Evolutionary conservation across 139 green algal genomes (phyloP).

Genomic region (Eudorina sp.): DNA sequence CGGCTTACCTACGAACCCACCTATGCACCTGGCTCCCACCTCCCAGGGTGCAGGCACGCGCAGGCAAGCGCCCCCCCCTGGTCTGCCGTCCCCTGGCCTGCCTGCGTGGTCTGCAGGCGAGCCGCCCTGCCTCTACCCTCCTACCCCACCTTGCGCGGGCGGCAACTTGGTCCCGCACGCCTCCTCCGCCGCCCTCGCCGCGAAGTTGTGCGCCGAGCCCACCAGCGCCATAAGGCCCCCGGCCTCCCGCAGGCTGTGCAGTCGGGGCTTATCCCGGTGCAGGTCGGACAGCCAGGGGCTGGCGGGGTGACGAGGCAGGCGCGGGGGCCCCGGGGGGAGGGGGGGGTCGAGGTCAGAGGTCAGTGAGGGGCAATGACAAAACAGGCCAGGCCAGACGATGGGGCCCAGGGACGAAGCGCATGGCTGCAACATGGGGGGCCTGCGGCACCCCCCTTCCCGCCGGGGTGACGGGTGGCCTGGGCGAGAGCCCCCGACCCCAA

Average conservation of each 20-base stretch:
- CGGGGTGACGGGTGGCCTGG: background rate
- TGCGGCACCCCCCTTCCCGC: background rate
- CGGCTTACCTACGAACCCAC: too few species aligned
- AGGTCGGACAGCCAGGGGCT: background rate
- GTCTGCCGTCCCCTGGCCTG: background rate
- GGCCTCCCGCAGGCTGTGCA: background rate
- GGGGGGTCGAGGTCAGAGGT: background rate
- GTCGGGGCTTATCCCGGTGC: background rate
- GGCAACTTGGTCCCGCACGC: background rate
- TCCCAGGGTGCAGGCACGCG: too few species aligned
- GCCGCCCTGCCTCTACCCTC: background rate
- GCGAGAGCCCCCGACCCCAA: too few species aligned
- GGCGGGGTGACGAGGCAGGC: background rate
- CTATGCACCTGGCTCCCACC: too few species aligned
- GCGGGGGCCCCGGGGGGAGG: background rate
- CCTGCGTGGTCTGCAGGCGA: background rate
- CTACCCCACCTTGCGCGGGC: background rate
- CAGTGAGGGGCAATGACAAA: background rate
- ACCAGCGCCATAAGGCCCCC: slow-evolving; percentile 8
- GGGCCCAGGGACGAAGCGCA: background rate
- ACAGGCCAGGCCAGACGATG: background rate
- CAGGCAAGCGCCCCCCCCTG: too few species aligned
- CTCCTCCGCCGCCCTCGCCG: background rate
- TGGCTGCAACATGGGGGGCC: background rate
- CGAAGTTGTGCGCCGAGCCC: slow-evolving; percentile 6